Evolutionary conservation across 2,329 filamentous ascomycete species (phyloP).

Genomic region (Aureobasidium sp.): DNA sequence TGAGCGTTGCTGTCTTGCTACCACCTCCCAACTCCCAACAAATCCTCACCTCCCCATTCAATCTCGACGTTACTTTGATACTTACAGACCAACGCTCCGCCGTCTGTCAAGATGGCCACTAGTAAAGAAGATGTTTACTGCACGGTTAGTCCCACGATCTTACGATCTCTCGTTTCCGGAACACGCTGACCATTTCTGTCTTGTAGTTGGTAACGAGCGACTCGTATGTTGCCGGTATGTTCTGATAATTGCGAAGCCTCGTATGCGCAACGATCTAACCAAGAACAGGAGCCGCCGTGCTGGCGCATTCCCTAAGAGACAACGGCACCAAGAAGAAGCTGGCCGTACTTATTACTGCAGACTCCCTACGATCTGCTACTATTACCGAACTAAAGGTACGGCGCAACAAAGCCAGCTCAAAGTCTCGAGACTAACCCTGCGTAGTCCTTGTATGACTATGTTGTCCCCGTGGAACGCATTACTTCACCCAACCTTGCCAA

Average conservation of each 20-base stretch:
- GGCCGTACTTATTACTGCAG: conserved; percentile 73
- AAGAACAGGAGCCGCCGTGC: conserved; percentile 71
- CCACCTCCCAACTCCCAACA: not conserved
- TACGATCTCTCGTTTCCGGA: not conserved
- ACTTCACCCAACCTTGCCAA: conserved; percentile 72
- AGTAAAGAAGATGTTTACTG: conserved; percentile 55
- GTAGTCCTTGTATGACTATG: conserved; percentile 76
- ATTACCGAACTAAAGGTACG: conserved; percentile 69
- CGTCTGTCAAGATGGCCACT: conserved; percentile 21
- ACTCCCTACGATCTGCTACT: conserved; percentile 67
- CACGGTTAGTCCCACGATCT: conserved; percentile 41
- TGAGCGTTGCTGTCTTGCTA: conserved; percentile 1
- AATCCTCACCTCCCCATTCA: not conserved
- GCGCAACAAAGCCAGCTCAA: not conserved
- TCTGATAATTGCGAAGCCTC: conserved; percentile 4
- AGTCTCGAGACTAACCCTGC: conserved; percentile 18
- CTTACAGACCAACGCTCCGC: not conserved
- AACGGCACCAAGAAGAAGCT: conserved; percentile 79
- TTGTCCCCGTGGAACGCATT: conserved; percentile 77
- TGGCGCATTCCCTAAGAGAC: conserved; percentile 92
- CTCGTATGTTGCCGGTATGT: conserved; percentile 79
- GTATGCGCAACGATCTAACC: conserved; percentile 16
- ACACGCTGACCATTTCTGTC: not conserved
- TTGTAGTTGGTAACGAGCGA: conserved; percentile 82
- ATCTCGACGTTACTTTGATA: not conserved